Conservation (phyloP, 306 rosid species). For the Medicago arabica region DNA sequence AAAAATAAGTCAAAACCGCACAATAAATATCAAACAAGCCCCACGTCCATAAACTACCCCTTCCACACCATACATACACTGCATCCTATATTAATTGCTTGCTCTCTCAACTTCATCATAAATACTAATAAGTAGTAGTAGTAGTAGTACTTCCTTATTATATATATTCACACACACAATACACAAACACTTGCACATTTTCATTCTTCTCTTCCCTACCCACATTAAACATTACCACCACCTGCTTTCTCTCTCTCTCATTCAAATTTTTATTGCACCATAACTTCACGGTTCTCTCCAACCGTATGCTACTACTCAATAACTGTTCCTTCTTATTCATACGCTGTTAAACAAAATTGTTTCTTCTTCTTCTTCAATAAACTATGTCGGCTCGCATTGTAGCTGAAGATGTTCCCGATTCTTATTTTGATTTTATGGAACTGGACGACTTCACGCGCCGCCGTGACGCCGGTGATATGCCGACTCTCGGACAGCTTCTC, state of each 20-base stretch:
- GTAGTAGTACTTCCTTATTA: too few species aligned
- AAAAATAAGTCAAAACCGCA: conserved; percentile 38
- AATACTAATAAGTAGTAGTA: too few species aligned
- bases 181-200: conserved; percentile 2
- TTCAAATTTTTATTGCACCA: not conserved
- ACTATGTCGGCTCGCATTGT: conserved; percentile 61
- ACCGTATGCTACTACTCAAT: conserved; percentile 14
- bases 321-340: not conserved
- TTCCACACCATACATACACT: not conserved
- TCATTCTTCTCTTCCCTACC: not conserved
- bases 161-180: conserved; percentile 12
- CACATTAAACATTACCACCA: not conserved
- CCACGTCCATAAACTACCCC: not conserved
- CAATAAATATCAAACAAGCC: conserved; percentile 30
- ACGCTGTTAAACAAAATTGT: too few species aligned
- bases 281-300: conserved; percentile 10
- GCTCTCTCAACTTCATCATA: not conserved
- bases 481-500: conserved; percentile 75
- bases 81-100: not conserved
- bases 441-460: conserved; percentile 44
- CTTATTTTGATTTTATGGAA: conserved; percentile 51
- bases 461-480: conserved; percentile 42
- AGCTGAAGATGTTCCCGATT: conserved; percentile 45
- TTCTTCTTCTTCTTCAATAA: not conserved
- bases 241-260: not conserved